Base-by-base conservation (phyloP, 805 yeast genomes). In the Wickerhamiella sergipiensis region DNA sequence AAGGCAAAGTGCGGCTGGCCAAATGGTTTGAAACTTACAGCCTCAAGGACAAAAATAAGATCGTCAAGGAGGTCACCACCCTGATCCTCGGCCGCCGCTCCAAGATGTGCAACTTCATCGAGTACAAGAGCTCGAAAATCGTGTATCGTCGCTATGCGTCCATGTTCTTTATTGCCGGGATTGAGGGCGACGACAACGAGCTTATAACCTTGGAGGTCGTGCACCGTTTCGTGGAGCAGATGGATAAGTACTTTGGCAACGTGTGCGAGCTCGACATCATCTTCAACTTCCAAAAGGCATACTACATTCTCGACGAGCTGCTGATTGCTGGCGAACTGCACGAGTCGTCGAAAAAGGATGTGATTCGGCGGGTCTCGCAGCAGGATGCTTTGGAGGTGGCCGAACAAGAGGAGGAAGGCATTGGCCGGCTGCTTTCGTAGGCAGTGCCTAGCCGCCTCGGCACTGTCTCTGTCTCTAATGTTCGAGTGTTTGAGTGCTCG, bases 261-360 rank as follows among this genome's bases (percentile, higher is more conserved):
- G 98, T 92, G 17, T 88, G 97, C 68, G 98, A 92, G 65, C 72
- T 92, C 60, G 98, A 92, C 68, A 92, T 92, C 55, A 92, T 92
- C 47, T 92, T 92, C 76, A 92, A 94, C 62, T 92, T 92, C 69
- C 85, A 85, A 59, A 84, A 85, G 63, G 97, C 97, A 0, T 92
- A 92, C 65, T 85, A 86, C 67, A 83, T 92, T 12, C 71, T 92
- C 56, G 95, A 92, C 65, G 98, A 92, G 65, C 71, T 92, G 58
- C 67, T 92, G 47, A 75, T 90, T 55, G 96, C 89, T 58, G 98
- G 98, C 0, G 81, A 83, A 47, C 66, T 92, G 19, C 84, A 85
- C 56, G 98, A 92, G 63, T 77, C 86, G 44, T 82, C 90, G 13
- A 80, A 81, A 57, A 76, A 79, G 50, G 96, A 85, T 60, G 87